Evolutionary conservation across 2,329 filamentous ascomycete species (phyloP), one percentile per base, ranked within the genome.

Genomic region (Paecilomyces dactylethromorphus): DNA sequence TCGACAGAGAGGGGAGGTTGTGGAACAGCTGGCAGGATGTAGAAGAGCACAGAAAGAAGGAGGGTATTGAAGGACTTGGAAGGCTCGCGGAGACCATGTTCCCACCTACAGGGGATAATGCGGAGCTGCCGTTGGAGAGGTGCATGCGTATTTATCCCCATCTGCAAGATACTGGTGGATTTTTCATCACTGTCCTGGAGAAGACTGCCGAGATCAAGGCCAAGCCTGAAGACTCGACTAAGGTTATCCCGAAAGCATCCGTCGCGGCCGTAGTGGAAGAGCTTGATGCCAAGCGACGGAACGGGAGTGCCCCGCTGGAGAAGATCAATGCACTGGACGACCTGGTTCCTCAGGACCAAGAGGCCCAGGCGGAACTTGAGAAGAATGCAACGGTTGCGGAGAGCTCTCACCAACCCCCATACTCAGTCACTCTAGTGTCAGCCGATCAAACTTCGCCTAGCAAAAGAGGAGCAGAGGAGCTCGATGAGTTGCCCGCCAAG

Each of bases 141-240:
- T 97, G 93, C 76, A 92, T 97, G 83, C 85, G 94, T 62, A 87
- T 99, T 6, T 99, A 97, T 73, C 90, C 92, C 33, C 94, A 99
- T 74, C 83, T 92, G 70, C 94, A 99, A 76, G 92, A 99, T 68
- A 99, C 94, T 2, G 94, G 94, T 58, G 93, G 89, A 22, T 99
- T 99, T 82, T 99, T 99, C 79, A 97, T 99, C 71, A 89, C 92
- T 0, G 92, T 97, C 0, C 78, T 99, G 18, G 90, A 97, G 79
- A 99, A 99, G 82, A 87, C 88, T 72, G 84, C 85, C 26, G 94
- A 97, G 64, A 92, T 96, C 72, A 89, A 84, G 71, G 88, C 87
- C 8, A 89, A 84, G 73, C 87, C 87, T 22, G 90, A 94, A 74
- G 82, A 83, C 53, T 61, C 64, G 6, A 60, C 64, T 26, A 75